Evolutionary conservation across 1,284 basidiomycete genomes (phyloP).

Genomic region (Lentinula novae-zelandiae): DNA sequence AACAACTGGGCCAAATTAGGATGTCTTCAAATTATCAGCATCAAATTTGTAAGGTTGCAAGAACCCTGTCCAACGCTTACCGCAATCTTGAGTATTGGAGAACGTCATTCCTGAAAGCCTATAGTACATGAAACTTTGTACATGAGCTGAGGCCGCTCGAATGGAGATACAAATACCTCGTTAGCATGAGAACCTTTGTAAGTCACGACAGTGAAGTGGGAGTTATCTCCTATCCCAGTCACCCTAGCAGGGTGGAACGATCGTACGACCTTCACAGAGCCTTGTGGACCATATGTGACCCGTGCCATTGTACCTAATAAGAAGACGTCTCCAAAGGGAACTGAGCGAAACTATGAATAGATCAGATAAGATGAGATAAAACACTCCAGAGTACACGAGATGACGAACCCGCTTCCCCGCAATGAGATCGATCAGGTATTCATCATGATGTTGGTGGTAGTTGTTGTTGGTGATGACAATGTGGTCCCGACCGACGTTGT

Average conservation of each 20-base stretch:
- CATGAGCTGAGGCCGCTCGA: too few relatives aligned
- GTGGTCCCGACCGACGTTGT: not conserved
- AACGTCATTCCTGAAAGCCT: not conserved
- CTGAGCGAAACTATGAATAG: not conserved
- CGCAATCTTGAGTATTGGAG: not conserved
- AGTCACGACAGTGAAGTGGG: not conserved
- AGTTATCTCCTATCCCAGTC: not conserved
- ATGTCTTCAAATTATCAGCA: not conserved
- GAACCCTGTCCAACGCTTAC: not conserved
- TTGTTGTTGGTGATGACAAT: not conserved
- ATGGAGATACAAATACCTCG: not conserved
- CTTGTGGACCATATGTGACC: not conserved
- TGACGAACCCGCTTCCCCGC: not conserved
- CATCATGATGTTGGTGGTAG: not conserved
- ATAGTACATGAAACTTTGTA: too few relatives aligned
- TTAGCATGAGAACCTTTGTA: not conserved
- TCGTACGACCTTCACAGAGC: not conserved
- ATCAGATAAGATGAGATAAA: not conserved
- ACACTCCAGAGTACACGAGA: not conserved
- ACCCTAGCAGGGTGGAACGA: not conserved
- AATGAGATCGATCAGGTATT: not conserved
- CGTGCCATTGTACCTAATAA: not conserved
- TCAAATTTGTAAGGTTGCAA: not conserved
- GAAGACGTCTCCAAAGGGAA: not conserved
- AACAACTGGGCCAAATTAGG: not conserved